Percentiles rank a stretch among this genome's conserved stretches.
Evolutionary conservation across 2,329 filamentous ascomycete species (phyloP).

Genomic region (Pseudovirgaria hyperparasitica): DNA sequence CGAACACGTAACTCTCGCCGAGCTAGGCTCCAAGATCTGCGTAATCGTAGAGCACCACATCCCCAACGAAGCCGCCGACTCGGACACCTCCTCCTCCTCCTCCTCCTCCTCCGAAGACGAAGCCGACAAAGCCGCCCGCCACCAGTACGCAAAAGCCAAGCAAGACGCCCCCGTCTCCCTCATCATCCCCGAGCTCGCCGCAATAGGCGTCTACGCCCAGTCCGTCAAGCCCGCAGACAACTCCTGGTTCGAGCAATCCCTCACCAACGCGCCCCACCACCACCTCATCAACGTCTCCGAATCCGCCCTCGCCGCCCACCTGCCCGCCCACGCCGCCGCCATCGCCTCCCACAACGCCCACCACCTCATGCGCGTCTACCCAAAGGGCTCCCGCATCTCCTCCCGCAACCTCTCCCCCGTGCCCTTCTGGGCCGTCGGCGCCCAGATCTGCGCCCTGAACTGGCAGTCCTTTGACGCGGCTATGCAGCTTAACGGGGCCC

Average conservation of each 20-base stretch:
- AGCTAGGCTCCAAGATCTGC: constrained; percentile 50
- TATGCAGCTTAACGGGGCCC: constrained; percentile 56
- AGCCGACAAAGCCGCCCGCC: constrained; percentile 36
- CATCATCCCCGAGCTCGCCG: constrained; percentile 53
- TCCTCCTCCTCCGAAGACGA: constrained; percentile 30
- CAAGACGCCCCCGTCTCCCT: constrained; percentile 32
- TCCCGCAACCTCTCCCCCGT: constrained; percentile 52
- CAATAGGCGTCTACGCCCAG: constrained; percentile 56
- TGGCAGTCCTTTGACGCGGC: constrained; percentile 55
- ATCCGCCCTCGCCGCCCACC: constrained; percentile 39
- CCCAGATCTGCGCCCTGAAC: constrained; percentile 58
- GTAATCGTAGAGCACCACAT: constrained; percentile 58
- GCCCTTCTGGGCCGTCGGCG: constrained; percentile 53
- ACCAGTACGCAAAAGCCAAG: constrained; percentile 40
- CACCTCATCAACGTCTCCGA: constrained; percentile 61
- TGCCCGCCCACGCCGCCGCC: constrained; percentile 33
- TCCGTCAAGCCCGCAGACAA: constrained; percentile 55
- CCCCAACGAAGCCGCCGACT: constrained; percentile 35
- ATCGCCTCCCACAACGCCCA: constrained; percentile 49
- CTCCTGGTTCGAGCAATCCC: constrained; percentile 46
- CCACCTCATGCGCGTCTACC: constrained; percentile 58
- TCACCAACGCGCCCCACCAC: constrained; percentile 43
- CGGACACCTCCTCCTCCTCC: constrained; percentile 17
- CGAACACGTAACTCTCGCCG: constrained; percentile 44
- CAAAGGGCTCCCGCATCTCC: constrained; percentile 56